Percentiles rank a stretch among this genome's conserved stretches.
phyloP scores from a whole-genome alignment of 345 rosid genomes.

The Tarenaya hassleriana region DNA sequence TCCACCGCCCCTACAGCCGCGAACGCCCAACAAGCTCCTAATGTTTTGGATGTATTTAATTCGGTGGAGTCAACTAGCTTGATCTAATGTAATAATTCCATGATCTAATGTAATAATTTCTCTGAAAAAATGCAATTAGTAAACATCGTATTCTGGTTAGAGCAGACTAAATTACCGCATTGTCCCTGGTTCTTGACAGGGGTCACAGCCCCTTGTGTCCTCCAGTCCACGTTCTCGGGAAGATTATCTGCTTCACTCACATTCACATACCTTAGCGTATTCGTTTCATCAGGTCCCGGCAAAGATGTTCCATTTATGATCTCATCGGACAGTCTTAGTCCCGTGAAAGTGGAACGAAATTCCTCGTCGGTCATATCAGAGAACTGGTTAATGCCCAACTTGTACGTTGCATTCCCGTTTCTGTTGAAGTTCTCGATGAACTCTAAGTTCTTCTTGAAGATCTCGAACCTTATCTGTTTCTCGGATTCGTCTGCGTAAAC shows the following conservation, averaged over 20 bases:
- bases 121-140: not conserved
- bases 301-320: not conserved
- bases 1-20: constrained; percentile 53
- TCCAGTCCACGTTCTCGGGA: constrained; percentile 35
- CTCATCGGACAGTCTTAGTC: constrained; percentile 18
- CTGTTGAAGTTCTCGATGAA: constrained; percentile 34
- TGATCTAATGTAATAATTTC: too few relatives aligned
- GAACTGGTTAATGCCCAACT: constrained; percentile 35
- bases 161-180: constrained; percentile 30
- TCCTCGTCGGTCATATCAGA: constrained; percentile 44
- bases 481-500: constrained; percentile 26
- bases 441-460: constrained; percentile 37
- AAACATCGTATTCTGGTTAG: not conserved
- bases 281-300: not conserved
- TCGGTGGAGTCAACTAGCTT: not conserved
- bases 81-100: too few relatives aligned
- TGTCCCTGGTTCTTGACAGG: constrained; percentile 37
- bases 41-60: not conserved
- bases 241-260: constrained; percentile 16
- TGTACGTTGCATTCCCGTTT: constrained; percentile 25
- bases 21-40: constrained; percentile 59
- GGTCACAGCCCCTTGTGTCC: constrained; percentile 35
- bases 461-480: constrained; percentile 29
- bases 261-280: constrained; percentile 18
- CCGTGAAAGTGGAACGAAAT: constrained; percentile 31